Percentiles rank a stretch among this genome's conserved stretches.
phyloP scores from a whole-genome alignment of 257 asterid genomes.

The Thymus mandschuricus region DNA sequence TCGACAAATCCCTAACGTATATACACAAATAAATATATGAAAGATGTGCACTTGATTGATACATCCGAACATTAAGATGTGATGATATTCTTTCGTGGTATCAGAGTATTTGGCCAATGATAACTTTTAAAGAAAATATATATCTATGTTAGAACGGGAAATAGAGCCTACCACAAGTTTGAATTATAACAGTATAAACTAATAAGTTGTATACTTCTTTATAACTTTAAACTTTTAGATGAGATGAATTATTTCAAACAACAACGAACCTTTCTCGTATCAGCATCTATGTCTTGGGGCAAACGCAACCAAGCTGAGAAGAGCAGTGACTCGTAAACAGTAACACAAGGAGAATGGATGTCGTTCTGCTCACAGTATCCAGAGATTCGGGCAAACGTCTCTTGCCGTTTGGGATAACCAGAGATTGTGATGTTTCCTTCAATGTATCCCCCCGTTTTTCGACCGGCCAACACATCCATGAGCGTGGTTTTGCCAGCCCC shows the following conservation, averaged over 20 bases:
- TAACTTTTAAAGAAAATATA: no score
- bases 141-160: no score
- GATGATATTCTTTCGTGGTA: no score
- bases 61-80: no score
- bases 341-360: conserved; percentile 66
- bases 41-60: neutral
- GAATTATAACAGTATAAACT: no score
- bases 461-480: conserved; percentile 73
- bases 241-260: no score
- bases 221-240: no score
- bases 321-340: conserved; percentile 58
- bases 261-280: conserved; percentile 47
- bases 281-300: conserved; percentile 46
- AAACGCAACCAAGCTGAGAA: conserved; percentile 72
- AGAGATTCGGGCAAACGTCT: conserved; percentile 66
- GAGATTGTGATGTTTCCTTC: conserved; percentile 64
- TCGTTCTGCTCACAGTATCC: conserved; percentile 75
- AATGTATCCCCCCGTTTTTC: conserved; percentile 69
- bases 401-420: conserved; percentile 66
- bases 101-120: no score
- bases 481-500: conserved; percentile 79
- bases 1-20: conserved; percentile 49
- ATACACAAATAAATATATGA: neutral
- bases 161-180: no score
- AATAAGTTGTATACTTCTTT: no score